A percentile compares a stretch with the other conserved stretches of the same genome.
Conservation (phyloP, 768 basidiomycete species). For the Peribolospora kevripleyi region DNA sequence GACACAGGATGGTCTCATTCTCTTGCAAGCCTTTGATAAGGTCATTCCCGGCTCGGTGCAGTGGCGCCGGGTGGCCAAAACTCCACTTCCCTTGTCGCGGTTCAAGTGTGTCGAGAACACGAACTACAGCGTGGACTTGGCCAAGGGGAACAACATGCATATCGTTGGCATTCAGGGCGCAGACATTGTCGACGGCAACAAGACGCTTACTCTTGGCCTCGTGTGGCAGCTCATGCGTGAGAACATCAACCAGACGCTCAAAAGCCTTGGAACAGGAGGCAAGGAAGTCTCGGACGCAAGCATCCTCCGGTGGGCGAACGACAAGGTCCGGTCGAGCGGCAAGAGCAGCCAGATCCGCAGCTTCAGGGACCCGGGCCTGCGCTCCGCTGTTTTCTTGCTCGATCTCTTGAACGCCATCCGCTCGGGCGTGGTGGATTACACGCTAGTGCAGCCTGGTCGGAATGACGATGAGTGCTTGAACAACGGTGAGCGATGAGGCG, state of each 20-base stretch:
- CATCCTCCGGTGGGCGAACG: constrained; percentile 89
- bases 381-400: constrained; percentile 76
- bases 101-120: constrained; percentile 99
- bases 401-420: constrained; percentile 72
- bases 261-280: constrained; percentile 39
- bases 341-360: constrained; percentile 44
- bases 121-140: constrained; percentile 84
- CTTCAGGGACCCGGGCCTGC: constrained; percentile 78
- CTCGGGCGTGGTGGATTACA: constrained; percentile 85
- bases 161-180: constrained; percentile 93
- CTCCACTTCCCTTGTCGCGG: constrained; percentile 38
- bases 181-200: constrained; percentile 81
- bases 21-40: constrained; percentile 93
- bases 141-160: constrained; percentile 76
- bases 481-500: constrained; percentile 38
- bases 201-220: constrained; percentile 77
- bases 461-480: constrained; percentile 69
- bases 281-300: constrained; percentile 72
- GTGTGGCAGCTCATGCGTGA: constrained; percentile 70
- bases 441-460: constrained; percentile 33
- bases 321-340: constrained; percentile 40
- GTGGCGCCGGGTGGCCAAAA: constrained; percentile 84
- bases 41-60: constrained; percentile 72
- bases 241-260: constrained; percentile 76
- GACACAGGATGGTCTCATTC: constrained; percentile 43